Conservation (phyloP, 2,329 filamentous ascomycete genomes). For the Chalara sp. region DNA sequence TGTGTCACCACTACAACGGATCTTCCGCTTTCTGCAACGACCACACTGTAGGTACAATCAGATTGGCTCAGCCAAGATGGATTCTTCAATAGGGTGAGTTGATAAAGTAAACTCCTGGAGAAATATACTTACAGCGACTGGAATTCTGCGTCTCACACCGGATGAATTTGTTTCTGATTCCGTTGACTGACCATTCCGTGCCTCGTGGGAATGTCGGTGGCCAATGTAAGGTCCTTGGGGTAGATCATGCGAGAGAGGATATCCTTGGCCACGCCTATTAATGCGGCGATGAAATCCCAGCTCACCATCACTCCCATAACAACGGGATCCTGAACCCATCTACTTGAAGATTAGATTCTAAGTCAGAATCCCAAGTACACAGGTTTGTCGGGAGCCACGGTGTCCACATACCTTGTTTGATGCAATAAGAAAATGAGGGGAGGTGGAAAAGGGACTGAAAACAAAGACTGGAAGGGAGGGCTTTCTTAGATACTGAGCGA, state of each 20-base stretch:
- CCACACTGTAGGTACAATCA: slow-evolving; percentile 55
- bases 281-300: slow-evolving; percentile 20
- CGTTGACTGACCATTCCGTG: slow-evolving; percentile 12
- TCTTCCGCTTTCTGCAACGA: slow-evolving; percentile 88
- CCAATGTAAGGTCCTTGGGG: slow-evolving; percentile 15
- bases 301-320: slow-evolving; percentile 7
- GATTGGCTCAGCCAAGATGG: not conserved
- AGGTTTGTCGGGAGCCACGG: not conserved
- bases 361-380: not conserved
- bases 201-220: slow-evolving; percentile 12
- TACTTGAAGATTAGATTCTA: not conserved
- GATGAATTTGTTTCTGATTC: slow-evolving; percentile 18
- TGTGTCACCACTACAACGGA: slow-evolving; percentile 82
- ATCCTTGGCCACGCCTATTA: slow-evolving; percentile 16
- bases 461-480: too few relatives aligned
- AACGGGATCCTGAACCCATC: not conserved
- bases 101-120: not conserved
- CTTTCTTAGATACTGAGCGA: too few relatives aligned
- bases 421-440: too few relatives aligned
- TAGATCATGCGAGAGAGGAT: slow-evolving; percentile 22
- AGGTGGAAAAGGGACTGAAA: too few relatives aligned
- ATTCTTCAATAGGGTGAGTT: too few relatives aligned
- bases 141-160: slow-evolving; percentile 36
- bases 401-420: too few relatives aligned
- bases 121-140: slow-evolving; percentile 38